These are phyloP conservation scores for Kwoniella pini DNA, from an alignment of 768 basidiomycete species.

Conservation along the genomic window DNA sequence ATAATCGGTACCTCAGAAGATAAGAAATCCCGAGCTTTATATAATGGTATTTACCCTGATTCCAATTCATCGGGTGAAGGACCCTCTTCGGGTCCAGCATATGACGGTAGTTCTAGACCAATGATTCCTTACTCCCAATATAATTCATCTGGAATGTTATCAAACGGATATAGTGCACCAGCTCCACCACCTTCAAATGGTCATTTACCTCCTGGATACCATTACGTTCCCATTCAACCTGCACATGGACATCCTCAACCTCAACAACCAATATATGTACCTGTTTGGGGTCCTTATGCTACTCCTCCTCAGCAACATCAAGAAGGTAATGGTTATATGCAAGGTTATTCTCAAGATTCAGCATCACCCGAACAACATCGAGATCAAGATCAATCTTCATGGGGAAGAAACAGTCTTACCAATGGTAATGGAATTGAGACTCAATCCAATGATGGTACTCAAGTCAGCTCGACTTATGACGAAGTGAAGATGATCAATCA, in stretches of 20 bases:
- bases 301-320: not conserved
- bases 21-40: conserved; percentile 11
- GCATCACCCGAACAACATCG: conserved; percentile 10
- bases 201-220: conserved; percentile 38
- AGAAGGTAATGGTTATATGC: conserved; percentile 10
- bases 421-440: conserved; percentile 5
- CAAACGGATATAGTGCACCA: conserved; percentile 8
- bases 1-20: conserved; percentile 41
- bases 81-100: conserved; percentile 45
- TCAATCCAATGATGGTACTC: conserved; percentile 22
- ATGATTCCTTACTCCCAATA: conserved; percentile 16
- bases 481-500: conserved; percentile 9
- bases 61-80: conserved; percentile 25
- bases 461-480: conserved; percentile 18
- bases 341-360: conserved; percentile 9
- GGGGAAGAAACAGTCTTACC: not conserved
- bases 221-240: conserved; percentile 38
- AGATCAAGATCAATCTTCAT: not conserved
- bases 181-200: conserved; percentile 16
- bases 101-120: conserved; percentile 34
- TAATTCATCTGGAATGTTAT: conserved; percentile 1
- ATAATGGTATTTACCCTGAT: conserved; percentile 6
- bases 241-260: conserved; percentile 28
- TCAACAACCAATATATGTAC: conserved; percentile 29
- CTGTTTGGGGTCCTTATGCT: conserved; percentile 28